These are phyloP conservation scores for Pythium sukuiense DNA, from an alignment of 352 stramenopile species.

Conservation along the genomic window DNA sequence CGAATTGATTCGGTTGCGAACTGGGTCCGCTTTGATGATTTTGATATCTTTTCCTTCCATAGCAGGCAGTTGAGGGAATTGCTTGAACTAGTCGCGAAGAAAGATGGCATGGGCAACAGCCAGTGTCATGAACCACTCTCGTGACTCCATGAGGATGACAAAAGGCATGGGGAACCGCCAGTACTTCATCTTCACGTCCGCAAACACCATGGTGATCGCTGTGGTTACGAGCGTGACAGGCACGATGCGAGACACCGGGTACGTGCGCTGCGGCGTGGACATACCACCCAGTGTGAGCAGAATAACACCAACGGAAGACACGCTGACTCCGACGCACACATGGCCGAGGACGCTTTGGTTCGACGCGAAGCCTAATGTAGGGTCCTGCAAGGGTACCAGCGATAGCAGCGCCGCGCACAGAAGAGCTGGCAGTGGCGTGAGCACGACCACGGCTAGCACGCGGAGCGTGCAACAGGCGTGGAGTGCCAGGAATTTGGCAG, in stretches of 20 bases:
- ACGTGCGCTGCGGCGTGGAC: background rate
- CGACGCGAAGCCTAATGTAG: background rate
- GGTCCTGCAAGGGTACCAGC: slow-evolving; percentile 11
- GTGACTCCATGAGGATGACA: background rate
- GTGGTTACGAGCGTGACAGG: background rate
- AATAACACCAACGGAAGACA: slow-evolving; percentile 18
- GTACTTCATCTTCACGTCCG: background rate
- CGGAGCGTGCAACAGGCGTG: slow-evolving; percentile 14
- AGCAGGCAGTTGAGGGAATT: background rate
- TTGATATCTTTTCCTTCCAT: too few species aligned
- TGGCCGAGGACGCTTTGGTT: slow-evolving; percentile 8
- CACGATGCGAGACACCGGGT: background rate
- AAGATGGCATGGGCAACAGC: slow-evolving; percentile 5
- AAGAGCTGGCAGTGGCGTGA: slow-evolving; percentile 10
- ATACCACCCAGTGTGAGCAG: slow-evolving; percentile 9
- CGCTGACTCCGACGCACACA: background rate
- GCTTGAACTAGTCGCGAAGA: slow-evolving; percentile 2
- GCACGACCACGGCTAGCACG: slow-evolving; percentile 10
- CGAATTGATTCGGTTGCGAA: too few species aligned
- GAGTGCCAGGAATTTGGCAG: slow-evolving; percentile 18
- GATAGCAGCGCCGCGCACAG: slow-evolving; percentile 7
- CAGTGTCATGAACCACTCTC: background rate
- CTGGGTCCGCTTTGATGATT: too few species aligned
- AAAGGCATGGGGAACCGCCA: slow-evolving; percentile 26
- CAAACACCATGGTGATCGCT: background rate